Evolutionary conservation across 2,329 filamentous ascomycete genomes (phyloP).

Genomic region (Epichloe baconii): DNA sequence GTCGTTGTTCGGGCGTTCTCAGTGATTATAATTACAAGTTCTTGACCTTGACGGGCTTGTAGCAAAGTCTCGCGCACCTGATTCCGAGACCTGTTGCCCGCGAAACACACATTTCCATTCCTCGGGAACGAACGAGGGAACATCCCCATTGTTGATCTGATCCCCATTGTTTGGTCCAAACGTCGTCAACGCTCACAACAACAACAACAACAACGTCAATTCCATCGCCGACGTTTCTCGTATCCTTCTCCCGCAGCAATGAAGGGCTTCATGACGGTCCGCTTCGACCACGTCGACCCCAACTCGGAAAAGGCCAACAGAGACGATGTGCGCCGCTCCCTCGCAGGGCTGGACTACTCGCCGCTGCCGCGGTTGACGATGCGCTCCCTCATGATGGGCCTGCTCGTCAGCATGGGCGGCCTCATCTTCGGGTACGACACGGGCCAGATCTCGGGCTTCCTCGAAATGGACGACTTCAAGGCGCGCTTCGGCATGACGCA

Average conservation of each 20-base stretch:
- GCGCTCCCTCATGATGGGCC: slow-evolving; percentile 23
- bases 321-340: slow-evolving; percentile 18
- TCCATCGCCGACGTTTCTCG: too few relatives aligned
- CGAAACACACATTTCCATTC: too few relatives aligned
- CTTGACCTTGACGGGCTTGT: too few relatives aligned
- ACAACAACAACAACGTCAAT: too few relatives aligned
- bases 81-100: too few relatives aligned
- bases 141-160: too few relatives aligned
- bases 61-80: too few relatives aligned
- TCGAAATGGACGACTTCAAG: slow-evolving; percentile 44
- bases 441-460: slow-evolving; percentile 42
- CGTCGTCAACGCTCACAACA: too few relatives aligned
- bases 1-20: too few relatives aligned
- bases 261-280: slow-evolving; percentile 18
- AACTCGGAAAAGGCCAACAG: slow-evolving; percentile 21
- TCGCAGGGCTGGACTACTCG: slow-evolving; percentile 30
- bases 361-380: slow-evolving; percentile 27
- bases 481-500: slow-evolving; percentile 33
- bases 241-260: neutral
- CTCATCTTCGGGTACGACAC: slow-evolving; percentile 35
- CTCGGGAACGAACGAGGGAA: too few relatives aligned
- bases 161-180: too few relatives aligned
- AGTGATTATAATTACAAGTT: too few relatives aligned
- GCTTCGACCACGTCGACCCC: slow-evolving; percentile 31
- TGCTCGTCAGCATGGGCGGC: slow-evolving; percentile 32